Evolutionary conservation across 805 yeast species (phyloP).

Genomic region (Debaryomyces tyrocola): DNA sequence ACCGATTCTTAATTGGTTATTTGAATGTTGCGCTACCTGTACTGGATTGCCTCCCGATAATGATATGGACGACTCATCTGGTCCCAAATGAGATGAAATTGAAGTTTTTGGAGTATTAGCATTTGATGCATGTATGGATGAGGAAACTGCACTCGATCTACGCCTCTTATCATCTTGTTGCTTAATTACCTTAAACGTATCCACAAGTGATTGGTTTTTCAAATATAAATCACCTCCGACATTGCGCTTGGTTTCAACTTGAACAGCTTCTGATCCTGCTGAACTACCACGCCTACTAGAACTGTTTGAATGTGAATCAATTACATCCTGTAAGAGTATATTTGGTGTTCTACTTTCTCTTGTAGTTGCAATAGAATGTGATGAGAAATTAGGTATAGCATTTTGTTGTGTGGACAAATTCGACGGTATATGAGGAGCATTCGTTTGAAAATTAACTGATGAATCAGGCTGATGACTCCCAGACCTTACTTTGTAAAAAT

Average conservation of each 20-base stretch:
- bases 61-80: not conserved
- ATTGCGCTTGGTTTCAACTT: slow-evolving; percentile 45
- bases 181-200: slow-evolving; percentile 44
- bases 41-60: not conserved
- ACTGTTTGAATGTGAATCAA: slow-evolving; percentile 26
- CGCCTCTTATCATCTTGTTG: slow-evolving; percentile 41
- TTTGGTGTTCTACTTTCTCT: slow-evolving; percentile 26
- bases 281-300: slow-evolving; percentile 33
- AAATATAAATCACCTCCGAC: slow-evolving; percentile 47
- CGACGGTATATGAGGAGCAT: slow-evolving; percentile 17
- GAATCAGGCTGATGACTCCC: not conserved
- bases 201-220: slow-evolving; percentile 41
- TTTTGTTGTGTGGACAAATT: slow-evolving; percentile 11
- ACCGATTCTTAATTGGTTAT: slow-evolving; percentile 26
- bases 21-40: not conserved
- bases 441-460: not conserved
- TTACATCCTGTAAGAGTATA: slow-evolving; percentile 32
- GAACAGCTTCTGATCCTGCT: slow-evolving; percentile 38
- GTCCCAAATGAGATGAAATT: slow-evolving; percentile 8
- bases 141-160: slow-evolving; percentile 28
- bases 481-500: not conserved
- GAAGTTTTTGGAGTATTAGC: slow-evolving; percentile 18
- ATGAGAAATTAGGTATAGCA: slow-evolving; percentile 5
- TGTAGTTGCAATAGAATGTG: slow-evolving; percentile 23
- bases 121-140: slow-evolving; percentile 6